Percentiles rank a stretch among this genome's conserved stretches.
phyloP scores from a whole-genome alignment of 1,284 basidiomycete species.

The Boletellus sp. region DNA sequence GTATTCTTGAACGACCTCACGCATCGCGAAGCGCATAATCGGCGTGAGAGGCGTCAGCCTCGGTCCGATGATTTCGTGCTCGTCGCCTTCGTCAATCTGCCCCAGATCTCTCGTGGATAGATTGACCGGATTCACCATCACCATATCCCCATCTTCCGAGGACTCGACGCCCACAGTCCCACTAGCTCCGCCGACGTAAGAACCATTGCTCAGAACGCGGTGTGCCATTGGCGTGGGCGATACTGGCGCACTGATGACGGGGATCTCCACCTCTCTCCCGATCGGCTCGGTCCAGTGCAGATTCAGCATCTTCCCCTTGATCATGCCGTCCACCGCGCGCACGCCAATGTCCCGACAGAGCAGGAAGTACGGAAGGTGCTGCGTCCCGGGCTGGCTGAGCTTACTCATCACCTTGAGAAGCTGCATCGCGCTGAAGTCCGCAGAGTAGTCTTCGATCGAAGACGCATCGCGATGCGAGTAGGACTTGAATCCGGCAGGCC shows the following conservation, averaged over 20 bases:
- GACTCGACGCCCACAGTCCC: conserved; percentile 34
- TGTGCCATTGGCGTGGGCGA: conserved; percentile 28
- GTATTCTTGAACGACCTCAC: conserved; percentile 74
- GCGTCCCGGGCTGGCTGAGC: conserved; percentile 56
- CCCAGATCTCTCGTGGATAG: conserved; percentile 35
- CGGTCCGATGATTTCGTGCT: conserved; percentile 60
- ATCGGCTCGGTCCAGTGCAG: conserved; percentile 73
- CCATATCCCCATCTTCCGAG: conserved; percentile 47
- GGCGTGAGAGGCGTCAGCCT: conserved; percentile 71
- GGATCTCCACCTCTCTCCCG: conserved; percentile 36
- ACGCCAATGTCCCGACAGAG: conserved; percentile 76
- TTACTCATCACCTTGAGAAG: conserved; percentile 73
- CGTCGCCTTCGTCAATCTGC: conserved; percentile 34
- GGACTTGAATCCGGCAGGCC: conserved; percentile 61
- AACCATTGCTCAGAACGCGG: conserved; percentile 30
- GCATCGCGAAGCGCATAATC: conserved; percentile 77
- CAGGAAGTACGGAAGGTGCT: conserved; percentile 69
- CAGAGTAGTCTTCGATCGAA: conserved; percentile 35
- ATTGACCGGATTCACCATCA: conserved; percentile 36
- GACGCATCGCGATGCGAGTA: conserved; percentile 43
- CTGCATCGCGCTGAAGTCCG: conserved; percentile 68
- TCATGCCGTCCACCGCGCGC: conserved; percentile 76
- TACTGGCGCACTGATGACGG: conserved; percentile 23
- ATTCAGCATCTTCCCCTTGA: conserved; percentile 69
- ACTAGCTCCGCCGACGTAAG: conserved; percentile 31